Percentiles rank a stretch among this genome's conserved stretches.
These are phyloP conservation scores for Metschnikowia koreensis DNA, from an alignment of 805 yeast genomes.

Conservation along the genomic window DNA sequence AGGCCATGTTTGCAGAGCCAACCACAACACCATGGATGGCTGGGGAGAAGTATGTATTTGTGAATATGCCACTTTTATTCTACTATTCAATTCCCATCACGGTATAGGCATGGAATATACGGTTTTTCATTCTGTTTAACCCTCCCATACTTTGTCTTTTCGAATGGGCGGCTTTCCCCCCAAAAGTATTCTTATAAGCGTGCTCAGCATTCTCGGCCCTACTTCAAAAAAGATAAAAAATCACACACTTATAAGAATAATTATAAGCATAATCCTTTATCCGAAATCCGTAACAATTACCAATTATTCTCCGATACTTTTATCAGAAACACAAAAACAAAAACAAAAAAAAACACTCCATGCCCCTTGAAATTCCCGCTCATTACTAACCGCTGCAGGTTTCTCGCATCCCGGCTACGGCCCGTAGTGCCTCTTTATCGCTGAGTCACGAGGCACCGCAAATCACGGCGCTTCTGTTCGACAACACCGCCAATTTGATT, in stretches of 20 bases:
- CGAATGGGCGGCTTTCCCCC: too few species aligned
- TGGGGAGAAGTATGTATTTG: slow-evolving; percentile 47
- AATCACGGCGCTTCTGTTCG: slow-evolving; percentile 49
- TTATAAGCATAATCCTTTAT: too few species aligned
- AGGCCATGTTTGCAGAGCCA: slow-evolving; percentile 4
- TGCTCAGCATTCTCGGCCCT: too few species aligned
- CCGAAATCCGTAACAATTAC: neutral
- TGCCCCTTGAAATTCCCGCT: neutral
- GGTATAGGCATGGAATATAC: too few species aligned
- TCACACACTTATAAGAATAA: too few species aligned
- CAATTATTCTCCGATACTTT: neutral
- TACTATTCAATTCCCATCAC: too few species aligned
- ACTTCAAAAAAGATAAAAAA: too few species aligned
- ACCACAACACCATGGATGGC: slow-evolving; percentile 41
- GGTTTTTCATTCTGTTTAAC: too few species aligned
- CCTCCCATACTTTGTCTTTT: too few species aligned
- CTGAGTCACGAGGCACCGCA: slow-evolving; percentile 13
- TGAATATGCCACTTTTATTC: neutral
- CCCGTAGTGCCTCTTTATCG: slow-evolving; percentile 9
- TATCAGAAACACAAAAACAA: neutral
- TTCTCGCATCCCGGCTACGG: slow-evolving; percentile 27
- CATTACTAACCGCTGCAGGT: slow-evolving; percentile 26
- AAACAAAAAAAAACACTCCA: neutral
- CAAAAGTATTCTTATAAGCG: too few species aligned
- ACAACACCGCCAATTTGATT: slow-evolving; percentile 67